Evolutionary conservation across 371 early-diverging fungal species (phyloP).

Genomic region (Smittium culicis): DNA sequence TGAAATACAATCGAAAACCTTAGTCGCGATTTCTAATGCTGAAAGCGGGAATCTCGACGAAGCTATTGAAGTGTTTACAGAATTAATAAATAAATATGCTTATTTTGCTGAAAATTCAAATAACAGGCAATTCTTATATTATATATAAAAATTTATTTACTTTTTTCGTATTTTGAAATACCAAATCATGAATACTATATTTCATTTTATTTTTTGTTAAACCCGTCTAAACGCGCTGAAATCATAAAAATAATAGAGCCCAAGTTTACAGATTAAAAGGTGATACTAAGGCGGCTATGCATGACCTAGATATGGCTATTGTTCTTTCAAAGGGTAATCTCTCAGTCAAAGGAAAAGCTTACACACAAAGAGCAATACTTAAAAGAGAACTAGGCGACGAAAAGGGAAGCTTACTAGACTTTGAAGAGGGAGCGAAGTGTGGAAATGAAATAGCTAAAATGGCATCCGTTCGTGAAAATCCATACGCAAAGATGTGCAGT

Average conservation of each 20-base stretch:
- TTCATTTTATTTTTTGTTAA: background rate
- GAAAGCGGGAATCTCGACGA: slow-evolving; percentile 33
- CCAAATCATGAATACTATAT: background rate
- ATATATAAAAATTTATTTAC: background rate
- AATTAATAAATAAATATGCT: slow-evolving; percentile 41
- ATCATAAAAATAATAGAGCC: slow-evolving; percentile 35
- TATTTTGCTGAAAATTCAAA: slow-evolving; percentile 69
- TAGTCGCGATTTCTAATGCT: slow-evolving; percentile 15
- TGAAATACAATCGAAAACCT: background rate
- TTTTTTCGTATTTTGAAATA: background rate
- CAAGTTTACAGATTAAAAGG: slow-evolving; percentile 57
- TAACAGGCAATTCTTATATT: slow-evolving; percentile 41
- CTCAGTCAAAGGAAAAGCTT: slow-evolving; percentile 63
- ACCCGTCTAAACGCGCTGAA: background rate
- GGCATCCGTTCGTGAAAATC: slow-evolving; percentile 63
- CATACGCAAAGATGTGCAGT: slow-evolving; percentile 79
- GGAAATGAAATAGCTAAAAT: slow-evolving; percentile 73
- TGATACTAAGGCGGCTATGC: slow-evolving; percentile 38
- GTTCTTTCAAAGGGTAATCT: slow-evolving; percentile 41
- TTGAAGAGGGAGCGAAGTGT: slow-evolving; percentile 58
- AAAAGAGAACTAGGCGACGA: slow-evolving; percentile 46
- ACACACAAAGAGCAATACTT: slow-evolving; percentile 71
- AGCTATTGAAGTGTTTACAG: slow-evolving; percentile 34
- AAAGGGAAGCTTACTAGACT: slow-evolving; percentile 51
- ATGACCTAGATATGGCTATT: slow-evolving; percentile 61